Evolutionary conservation across 2,329 filamentous ascomycete genomes (phyloP), one percentile per base, ranked within the genome.

Genomic region (Xylaria digitata): DNA sequence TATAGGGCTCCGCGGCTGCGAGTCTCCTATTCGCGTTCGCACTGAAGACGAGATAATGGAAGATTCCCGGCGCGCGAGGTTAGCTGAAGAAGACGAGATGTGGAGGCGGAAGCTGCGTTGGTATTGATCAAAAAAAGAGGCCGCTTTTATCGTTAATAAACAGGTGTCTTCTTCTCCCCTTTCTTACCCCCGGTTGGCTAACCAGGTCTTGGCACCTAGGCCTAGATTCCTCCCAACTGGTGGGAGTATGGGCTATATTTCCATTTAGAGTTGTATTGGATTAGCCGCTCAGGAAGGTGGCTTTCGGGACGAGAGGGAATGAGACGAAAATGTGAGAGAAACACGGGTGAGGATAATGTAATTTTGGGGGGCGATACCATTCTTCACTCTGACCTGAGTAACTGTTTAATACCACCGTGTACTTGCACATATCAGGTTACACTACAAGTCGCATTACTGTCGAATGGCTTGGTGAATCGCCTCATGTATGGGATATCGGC

Each of bases 1-100:
- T 71, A 92, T 93, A 75, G 91, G 91, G 13, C 80, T 94, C 63
- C 80, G 87, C 57, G 90, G 89, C 1, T 86, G 86, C 73, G 85
- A 88, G 70, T 85, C 83, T 37, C 86, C 85, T 21, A 70, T 76
- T 3, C 77, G 80, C 56, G 50, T 77, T 19, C 76, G 74, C 1
- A 80, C 78, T n/a, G 71, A 73, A 34, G 68, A 61, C n/a, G 65
- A 72, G 37, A 63, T 72, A 13, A 58, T 68, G 50, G 73, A 75
- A 37, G 69, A 72, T 17, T 73, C 74, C 2, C 48, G 74, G 13
- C 66, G 60, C 17, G 74, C 73, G 6, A 50, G 74, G n/a, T 2
- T 72, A 9, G 57, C 67, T 34, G 83, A 85, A 11, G 78, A 79
- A 49, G 83, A 86, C 56, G 83, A 85, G 65, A 79, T 82, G 42